Conservation (phyloP, 163 green algal genomes). For the Volvox carteri region DNA sequence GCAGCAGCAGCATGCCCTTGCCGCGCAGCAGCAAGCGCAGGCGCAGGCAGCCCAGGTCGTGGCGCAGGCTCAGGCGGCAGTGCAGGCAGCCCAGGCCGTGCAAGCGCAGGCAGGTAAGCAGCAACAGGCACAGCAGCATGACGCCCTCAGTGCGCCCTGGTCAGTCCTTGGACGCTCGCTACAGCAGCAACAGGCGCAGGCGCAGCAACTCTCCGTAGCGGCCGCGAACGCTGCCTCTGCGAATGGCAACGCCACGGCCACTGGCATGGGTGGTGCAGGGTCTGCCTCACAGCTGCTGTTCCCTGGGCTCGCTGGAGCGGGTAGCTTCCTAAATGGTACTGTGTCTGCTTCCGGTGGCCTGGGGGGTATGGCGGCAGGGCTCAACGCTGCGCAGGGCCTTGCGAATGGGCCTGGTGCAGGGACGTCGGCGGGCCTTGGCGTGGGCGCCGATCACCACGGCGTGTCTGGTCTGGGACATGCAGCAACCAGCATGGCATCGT, state of each 20-base stretch:
- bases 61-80: slow-evolving; percentile 9
- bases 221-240: neutral
- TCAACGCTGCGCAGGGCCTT: neutral
- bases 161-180: slow-evolving; percentile 16
- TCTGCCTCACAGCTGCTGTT: slow-evolving; percentile 26
- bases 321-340: neutral
- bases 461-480: neutral
- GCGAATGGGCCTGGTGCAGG: neutral
- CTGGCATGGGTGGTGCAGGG: neutral
- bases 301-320: neutral
- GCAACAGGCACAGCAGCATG: slow-evolving; percentile 26
- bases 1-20: slow-evolving; percentile 33
- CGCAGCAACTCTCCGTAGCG: slow-evolving; percentile 6
- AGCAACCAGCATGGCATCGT: neutral
- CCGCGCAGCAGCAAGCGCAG: slow-evolving; percentile 12
- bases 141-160: slow-evolving; percentile 27
- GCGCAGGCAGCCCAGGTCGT: neutral
- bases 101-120: neutral
- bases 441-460: neutral
- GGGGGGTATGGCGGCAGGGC: neutral
- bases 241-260: neutral
- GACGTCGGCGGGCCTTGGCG: neutral
- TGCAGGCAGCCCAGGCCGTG: neutral
- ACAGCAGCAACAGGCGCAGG: slow-evolving; percentile 30
- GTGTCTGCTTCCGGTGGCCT: neutral